Evolutionary conservation across 768 basidiomycete genomes (phyloP).

Genomic region (Collybia sp.): DNA sequence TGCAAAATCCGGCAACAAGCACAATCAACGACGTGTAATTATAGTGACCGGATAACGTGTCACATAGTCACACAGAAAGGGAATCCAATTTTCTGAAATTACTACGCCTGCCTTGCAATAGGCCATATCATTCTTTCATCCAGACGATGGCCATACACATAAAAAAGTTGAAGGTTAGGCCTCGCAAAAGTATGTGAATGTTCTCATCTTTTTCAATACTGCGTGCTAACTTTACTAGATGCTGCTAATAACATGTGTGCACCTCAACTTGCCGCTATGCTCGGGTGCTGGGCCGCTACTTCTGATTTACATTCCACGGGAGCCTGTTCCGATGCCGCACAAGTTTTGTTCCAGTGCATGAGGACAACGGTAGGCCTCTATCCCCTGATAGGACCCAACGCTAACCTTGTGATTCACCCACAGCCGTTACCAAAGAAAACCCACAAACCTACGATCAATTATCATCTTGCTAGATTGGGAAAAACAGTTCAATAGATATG

Average conservation of each 20-base stretch:
- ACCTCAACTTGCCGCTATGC: slow-evolving; percentile 69
- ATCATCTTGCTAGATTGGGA: slow-evolving; percentile 78
- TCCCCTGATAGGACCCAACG: neutral
- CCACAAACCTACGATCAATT: slow-evolving; percentile 81
- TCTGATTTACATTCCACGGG: slow-evolving; percentile 52
- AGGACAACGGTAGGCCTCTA: slow-evolving; percentile 63
- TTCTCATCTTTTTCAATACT: neutral
- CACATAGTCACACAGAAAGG: too few relatives aligned
- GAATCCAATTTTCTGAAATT: too few relatives aligned
- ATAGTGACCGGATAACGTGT: too few relatives aligned
- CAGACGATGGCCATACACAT: slow-evolving; percentile 63
- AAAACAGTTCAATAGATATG: slow-evolving; percentile 63
- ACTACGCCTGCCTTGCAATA: too few relatives aligned
- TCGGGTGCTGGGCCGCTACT: slow-evolving; percentile 82
- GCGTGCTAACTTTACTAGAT: slow-evolving; percentile 23
- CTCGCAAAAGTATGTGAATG: slow-evolving; percentile 57
- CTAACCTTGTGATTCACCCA: slow-evolving; percentile 3
- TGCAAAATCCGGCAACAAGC: too few relatives aligned
- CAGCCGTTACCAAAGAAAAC: slow-evolving; percentile 67
- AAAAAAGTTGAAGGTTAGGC: slow-evolving; percentile 75
- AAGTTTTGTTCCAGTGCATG: slow-evolving; percentile 77
- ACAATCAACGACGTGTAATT: too few relatives aligned
- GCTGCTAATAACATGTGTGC: slow-evolving; percentile 53
- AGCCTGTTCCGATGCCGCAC: slow-evolving; percentile 54
- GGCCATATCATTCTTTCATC: too few relatives aligned